Evolutionary conservation across 1,284 basidiomycete genomes (phyloP).

Genomic region (Mycosarcoma mackinlayi): DNA sequence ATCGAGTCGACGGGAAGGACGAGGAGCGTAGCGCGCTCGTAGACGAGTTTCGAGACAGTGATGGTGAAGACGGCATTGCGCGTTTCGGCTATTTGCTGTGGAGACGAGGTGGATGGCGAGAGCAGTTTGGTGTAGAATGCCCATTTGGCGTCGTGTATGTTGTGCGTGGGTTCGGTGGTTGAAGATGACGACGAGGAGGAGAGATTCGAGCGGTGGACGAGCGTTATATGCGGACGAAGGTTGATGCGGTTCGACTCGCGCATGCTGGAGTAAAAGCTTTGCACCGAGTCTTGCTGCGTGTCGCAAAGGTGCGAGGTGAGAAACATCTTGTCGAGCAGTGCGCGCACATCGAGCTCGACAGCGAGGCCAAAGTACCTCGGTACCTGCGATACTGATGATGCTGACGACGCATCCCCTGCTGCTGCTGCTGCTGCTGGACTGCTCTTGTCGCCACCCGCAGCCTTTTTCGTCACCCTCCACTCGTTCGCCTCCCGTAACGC

Average conservation of each 20-base stretch:
- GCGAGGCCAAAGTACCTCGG: constrained; percentile 57
- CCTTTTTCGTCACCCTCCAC: constrained; percentile 31
- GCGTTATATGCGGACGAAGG: constrained; percentile 81
- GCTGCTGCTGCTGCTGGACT: no score
- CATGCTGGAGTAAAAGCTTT: constrained; percentile 25
- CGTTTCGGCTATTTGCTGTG: no score
- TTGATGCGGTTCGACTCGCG: constrained; percentile 72
- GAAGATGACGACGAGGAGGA: constrained; percentile 3
- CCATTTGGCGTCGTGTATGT: constrained; percentile 16
- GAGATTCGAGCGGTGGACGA: constrained; percentile 74
- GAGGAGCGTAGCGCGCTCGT: constrained; percentile 6
- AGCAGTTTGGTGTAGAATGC: constrained; percentile 20
- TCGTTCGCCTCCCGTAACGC: constrained; percentile 35
- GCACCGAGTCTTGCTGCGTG: neutral
- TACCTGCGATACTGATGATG: no score
- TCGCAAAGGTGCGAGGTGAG: neutral
- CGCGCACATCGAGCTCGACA: constrained; percentile 42
- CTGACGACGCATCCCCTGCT: no score
- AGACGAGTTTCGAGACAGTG: constrained; percentile 11
- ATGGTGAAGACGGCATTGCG: constrained; percentile 5
- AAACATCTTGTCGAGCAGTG: constrained; percentile 16
- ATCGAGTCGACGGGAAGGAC: constrained; percentile 15
- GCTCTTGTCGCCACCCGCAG: neutral
- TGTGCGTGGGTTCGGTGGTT: neutral
- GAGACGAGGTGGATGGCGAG: neutral